Conservation (phyloP, 2,329 filamentous ascomycete genomes). For the Bipolaris sorokiniana region DNA sequence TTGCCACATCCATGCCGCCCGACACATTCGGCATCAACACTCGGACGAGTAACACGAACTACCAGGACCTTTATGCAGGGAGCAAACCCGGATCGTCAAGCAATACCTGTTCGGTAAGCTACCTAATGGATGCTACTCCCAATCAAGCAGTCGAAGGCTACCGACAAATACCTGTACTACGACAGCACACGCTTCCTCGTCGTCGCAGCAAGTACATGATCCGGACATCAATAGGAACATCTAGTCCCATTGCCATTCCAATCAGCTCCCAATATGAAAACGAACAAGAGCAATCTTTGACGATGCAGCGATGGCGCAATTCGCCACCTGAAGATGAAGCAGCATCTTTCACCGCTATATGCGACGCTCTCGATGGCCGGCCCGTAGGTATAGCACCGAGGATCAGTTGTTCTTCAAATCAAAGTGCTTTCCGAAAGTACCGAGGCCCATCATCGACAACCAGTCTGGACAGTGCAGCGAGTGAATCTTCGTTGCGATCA, state of each 20-base stretch:
- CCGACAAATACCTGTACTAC: constrained; percentile 2
- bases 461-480: constrained; percentile 53
- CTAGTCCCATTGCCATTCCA: constrained; percentile 19
- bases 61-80: not conserved
- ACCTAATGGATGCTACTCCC: not conserved
- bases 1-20: not conserved
- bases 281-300: constrained; percentile 22
- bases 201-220: constrained; percentile 26
- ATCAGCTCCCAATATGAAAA: not conserved
- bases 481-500: constrained; percentile 54
- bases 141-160: not conserved
- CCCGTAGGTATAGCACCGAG: constrained; percentile 12
- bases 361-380: constrained; percentile 57
- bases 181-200: constrained; percentile 23
- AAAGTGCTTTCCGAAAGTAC: constrained; percentile 35
- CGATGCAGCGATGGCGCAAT: constrained; percentile 69
- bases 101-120: not conserved
- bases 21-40: constrained; percentile 3
- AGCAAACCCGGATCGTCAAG: not conserved
- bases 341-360: constrained; percentile 66
- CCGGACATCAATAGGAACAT: constrained; percentile 12
- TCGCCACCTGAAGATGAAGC: constrained; percentile 71
- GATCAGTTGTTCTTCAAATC: constrained; percentile 31
- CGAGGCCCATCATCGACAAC: constrained; percentile 54
- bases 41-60: not conserved